A percentile compares a stretch with the other conserved stretches of the same genome.
phyloP scores from a whole-genome alignment of 352 stramenopile genomes.

The Lagenidium giganteum region DNA sequence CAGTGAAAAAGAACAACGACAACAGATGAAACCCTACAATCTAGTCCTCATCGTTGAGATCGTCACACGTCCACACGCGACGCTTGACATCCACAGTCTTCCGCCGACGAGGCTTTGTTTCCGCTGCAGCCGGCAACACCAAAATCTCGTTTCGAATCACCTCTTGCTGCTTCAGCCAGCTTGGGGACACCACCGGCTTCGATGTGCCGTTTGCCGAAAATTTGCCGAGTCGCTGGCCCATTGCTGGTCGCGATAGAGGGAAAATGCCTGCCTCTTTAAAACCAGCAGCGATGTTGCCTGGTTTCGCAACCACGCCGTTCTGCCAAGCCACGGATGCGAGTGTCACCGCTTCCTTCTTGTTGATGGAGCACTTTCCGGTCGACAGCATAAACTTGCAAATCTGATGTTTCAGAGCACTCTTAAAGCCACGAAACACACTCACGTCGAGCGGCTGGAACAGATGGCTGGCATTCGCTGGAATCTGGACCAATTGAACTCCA shows the following conservation, averaged over 20 bases:
- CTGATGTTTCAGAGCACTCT: neutral
- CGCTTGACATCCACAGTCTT: conserved; percentile 5
- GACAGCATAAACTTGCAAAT: neutral
- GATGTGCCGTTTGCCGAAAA: no score
- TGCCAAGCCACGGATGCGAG: neutral
- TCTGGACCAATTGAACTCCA: conserved; percentile 4
- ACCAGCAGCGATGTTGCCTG: conserved; percentile 5
- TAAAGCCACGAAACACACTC: neutral
- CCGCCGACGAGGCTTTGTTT: no score
- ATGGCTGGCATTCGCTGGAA: conserved; percentile 8
- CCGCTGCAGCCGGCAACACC: no score
- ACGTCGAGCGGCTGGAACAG: conserved; percentile 13
- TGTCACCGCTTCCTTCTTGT: neutral
- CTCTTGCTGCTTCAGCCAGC: conserved; percentile 3
- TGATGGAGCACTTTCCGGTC: neutral
- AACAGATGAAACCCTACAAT: no score
- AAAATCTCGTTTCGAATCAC: neutral
- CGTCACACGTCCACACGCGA: no score
- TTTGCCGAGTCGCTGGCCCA: conserved; percentile 1
- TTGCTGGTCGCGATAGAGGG: conserved; percentile 6
- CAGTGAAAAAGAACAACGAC: no score
- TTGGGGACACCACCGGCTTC: neutral
- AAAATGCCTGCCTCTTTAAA: conserved; percentile 10
- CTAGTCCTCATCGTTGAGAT: no score
- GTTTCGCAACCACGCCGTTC: no score